Percentiles rank a stretch among this genome's conserved stretches.
phyloP scores from a whole-genome alignment of 2,329 filamentous ascomycete genomes.

The Fonsecaea erecta region DNA sequence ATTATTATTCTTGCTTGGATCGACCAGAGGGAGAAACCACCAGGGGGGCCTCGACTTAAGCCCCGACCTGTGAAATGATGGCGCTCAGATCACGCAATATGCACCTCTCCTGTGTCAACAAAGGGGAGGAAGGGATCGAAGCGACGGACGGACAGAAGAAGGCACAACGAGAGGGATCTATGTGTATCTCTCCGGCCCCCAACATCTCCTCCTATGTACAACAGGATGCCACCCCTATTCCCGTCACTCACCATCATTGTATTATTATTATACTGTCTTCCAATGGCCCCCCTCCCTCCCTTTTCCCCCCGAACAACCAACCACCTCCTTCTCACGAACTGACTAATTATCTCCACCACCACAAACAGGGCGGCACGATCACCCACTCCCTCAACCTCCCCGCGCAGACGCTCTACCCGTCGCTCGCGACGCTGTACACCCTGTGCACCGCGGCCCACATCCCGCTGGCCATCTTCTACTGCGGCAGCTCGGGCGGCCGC shows the following conservation, averaged over 20 bases:
- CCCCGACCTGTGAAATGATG: not conserved
- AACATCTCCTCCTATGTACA: not conserved
- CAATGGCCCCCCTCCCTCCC: not conserved
- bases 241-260: not conserved
- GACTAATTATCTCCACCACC: no score
- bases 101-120: not conserved
- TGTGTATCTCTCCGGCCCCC: no score
- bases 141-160: not conserved
- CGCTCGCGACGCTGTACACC: constrained; percentile 44
- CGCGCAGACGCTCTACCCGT: constrained; percentile 48
- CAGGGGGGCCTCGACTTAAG: not conserved
- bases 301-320: not conserved
- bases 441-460: constrained; percentile 42
- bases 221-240: not conserved
- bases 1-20: not conserved
- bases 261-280: not conserved
- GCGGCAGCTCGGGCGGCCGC: constrained; percentile 58
- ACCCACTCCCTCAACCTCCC: constrained; percentile 57
- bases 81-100: not conserved
- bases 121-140: not conserved
- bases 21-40: not conserved
- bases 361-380: constrained; percentile 63
- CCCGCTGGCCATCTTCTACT: constrained; percentile 48
- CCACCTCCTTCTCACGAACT: no score
- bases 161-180: no score